Evolutionary conservation across 495 filamentous ascomycete genomes (phyloP).

Genomic region (Neurospora sp.): DNA sequence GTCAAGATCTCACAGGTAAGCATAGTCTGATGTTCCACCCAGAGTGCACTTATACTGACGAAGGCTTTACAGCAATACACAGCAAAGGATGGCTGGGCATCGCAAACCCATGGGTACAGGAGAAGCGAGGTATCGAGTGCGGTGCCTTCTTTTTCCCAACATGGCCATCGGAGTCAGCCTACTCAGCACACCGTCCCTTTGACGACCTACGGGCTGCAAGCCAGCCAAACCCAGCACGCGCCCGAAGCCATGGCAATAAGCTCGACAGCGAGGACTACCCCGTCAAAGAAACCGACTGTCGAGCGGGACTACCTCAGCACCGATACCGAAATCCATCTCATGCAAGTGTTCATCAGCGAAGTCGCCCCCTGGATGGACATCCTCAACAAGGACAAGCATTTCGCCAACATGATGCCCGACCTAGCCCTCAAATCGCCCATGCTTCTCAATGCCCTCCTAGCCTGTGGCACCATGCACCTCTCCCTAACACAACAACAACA

Average conservation of each 20-base stretch:
- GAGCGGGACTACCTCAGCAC: constrained; percentile 51
- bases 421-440: constrained; percentile 75
- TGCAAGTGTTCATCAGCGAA: constrained; percentile 88
- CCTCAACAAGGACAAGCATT: constrained; percentile 82
- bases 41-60: neutral
- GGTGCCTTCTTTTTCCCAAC: constrained; percentile 9
- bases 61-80: neutral
- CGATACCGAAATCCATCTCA: constrained; percentile 68
- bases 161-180: neutral
- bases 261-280: neutral
- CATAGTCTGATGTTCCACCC: neutral
- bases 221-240: neutral
- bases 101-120: constrained; percentile 13
- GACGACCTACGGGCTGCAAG: neutral
- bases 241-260: neutral
- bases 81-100: neutral
- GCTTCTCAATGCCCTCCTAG: constrained; percentile 84
- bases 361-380: constrained; percentile 93
- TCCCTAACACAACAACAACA: constrained; percentile 52
- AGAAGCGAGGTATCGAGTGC: constrained; percentile 22
- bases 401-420: constrained; percentile 71
- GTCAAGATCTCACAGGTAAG: neutral
- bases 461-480: constrained; percentile 79
- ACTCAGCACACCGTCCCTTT: neutral
- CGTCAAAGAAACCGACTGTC: constrained; percentile 1